Conservation (phyloP, 208 protist genomes). For the Porcisia deanei region DNA sequence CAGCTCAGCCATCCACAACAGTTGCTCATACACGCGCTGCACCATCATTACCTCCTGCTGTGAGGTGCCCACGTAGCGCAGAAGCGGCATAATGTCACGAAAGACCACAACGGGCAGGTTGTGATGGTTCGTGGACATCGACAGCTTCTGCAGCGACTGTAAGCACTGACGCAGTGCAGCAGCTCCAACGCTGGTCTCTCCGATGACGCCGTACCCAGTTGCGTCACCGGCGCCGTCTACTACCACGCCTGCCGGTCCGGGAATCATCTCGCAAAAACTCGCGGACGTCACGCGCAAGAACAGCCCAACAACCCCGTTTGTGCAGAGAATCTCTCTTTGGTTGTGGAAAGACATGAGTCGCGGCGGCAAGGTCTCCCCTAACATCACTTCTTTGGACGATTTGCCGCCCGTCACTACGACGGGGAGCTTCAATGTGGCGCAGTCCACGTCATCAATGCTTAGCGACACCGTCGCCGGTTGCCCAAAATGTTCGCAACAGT, state of each 20-base stretch:
- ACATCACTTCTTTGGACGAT: background rate
- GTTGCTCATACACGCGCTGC: constrained; percentile 53
- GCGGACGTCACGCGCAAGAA: constrained; percentile 25
- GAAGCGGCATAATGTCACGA: constrained; percentile 44
- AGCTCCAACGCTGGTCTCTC: background rate
- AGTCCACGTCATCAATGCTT: constrained; percentile 5
- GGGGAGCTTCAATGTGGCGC: constrained; percentile 5
- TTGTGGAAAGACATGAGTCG: constrained; percentile 13
- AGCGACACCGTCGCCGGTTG: constrained; percentile 2
- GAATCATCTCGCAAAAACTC: background rate
- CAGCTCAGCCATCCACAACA: constrained; percentile 46
- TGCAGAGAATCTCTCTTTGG: constrained; percentile 21
- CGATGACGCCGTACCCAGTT: background rate
- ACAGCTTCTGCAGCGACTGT: constrained; percentile 29
- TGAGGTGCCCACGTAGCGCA: constrained; percentile 45
- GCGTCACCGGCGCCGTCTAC: constrained; percentile 1
- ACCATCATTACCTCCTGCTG: constrained; percentile 70
- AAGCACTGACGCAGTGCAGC: constrained; percentile 30
- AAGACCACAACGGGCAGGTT: constrained; percentile 44
- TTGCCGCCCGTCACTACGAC: background rate
- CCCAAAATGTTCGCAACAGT: constrained; percentile 32
- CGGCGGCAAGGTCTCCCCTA: background rate
- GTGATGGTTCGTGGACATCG: constrained; percentile 9
- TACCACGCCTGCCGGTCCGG: background rate
- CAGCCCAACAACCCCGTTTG: constrained; percentile 17